Evolutionary conservation across 1,284 basidiomycete genomes (phyloP).

Genomic region (Ganoderma sp.): DNA sequence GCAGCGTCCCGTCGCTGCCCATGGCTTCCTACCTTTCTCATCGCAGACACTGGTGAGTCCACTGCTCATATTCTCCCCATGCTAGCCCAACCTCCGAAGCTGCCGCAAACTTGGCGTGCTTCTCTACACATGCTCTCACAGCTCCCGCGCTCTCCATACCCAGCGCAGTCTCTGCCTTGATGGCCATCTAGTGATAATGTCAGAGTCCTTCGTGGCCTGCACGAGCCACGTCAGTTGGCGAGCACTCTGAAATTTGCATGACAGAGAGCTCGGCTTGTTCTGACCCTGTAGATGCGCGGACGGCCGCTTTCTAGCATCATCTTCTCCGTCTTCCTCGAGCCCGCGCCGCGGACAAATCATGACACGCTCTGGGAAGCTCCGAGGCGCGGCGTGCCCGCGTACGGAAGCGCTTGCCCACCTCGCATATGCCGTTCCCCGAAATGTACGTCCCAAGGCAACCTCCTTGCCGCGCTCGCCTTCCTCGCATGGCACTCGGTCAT

Average conservation of each 20-base stretch:
- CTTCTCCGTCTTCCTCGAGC: neutral
- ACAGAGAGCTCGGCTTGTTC: neutral
- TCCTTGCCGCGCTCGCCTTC: neutral
- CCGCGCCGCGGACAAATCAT: constrained; percentile 2
- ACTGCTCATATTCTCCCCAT: neutral
- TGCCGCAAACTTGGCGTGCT: neutral
- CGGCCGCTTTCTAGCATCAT: neutral
- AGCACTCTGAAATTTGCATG: neutral
- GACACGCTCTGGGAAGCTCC: constrained; percentile 5
- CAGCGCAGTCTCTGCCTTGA: neutral
- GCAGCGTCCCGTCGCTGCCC: neutral
- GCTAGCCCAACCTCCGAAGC: constrained; percentile 5
- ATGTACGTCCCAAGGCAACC: neutral
- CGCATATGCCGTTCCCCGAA: neutral
- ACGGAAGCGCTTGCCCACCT: neutral
- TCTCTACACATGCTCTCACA: constrained; percentile 16
- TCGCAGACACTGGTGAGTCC: constrained; percentile 31
- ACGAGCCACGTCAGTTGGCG: neutral
- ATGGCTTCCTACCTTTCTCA: constrained; percentile 31
- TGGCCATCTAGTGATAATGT: neutral
- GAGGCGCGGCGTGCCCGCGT: neutral
- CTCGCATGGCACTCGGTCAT: constrained; percentile 1
- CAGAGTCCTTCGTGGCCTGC: neutral
- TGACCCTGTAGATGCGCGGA: neutral
- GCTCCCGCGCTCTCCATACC: constrained; percentile 10